Base-by-base conservation (phyloP, 306 rosid genomes). In the Coriaria nepalensis region DNA sequence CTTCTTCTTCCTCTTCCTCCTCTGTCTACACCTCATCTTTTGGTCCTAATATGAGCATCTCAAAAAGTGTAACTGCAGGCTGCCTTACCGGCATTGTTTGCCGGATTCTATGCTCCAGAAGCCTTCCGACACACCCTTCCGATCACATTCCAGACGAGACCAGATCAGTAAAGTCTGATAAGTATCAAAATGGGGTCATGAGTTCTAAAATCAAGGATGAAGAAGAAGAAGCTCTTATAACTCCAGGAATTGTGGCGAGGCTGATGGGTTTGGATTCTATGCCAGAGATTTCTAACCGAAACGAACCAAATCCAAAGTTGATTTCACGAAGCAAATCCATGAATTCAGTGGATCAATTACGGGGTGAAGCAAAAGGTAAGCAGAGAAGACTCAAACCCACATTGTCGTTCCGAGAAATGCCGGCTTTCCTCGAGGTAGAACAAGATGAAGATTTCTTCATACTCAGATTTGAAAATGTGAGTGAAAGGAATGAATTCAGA, bases 81-180 rank as follows among this genome's bases (percentile, higher is more conserved):
- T 83, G 93, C 49, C 53, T 88, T 9, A 62, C 76, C 0, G 75
- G 83, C 9, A 72, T 88, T 52, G n/a, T 88, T 29, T 79, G 93
- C 45, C 68, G 80, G 48, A 64, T 83, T 59, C 88, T 83, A 43
- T 81, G 97, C 49, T 78, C 85, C 15, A 65, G 78, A 4, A 75
- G 75, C 73, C 72, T 83, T 36, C 90, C 95, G 1, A 83, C 86
- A 33, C 76, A 87, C 57, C 78, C 87, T 9, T 75, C 84, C 2
- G 79, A 78, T 66, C 82, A 76, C 40, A 57, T 64, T 47, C 45
- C 67, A 29, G 64, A 56, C 56, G 82, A 78, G 43, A 7, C 65
- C 13, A 63, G 43, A 37, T 62, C 63, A 4, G 40, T 48, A 2
- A n/a, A 44, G 20, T 35, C 49, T 65, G 46, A 1, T 40, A 56